A percentile compares a stretch with the other conserved stretches of the same genome.
Evolutionary conservation across 441 rosid genomes (phyloP).

Genomic region (Erodium moschatum): DNA sequence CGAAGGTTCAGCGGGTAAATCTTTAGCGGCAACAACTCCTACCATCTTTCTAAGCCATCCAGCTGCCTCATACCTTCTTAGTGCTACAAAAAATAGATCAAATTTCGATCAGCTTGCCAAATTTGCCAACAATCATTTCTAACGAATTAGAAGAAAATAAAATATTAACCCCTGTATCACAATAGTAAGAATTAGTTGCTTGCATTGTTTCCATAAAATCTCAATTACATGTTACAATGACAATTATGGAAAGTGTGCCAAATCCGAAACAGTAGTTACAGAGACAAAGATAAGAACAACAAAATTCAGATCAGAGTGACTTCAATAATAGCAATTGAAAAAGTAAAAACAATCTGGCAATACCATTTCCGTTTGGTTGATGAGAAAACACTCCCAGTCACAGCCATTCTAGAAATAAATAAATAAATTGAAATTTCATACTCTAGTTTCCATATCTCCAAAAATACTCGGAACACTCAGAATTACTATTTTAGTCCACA

Average conservation of each 20-base stretch:
- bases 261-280: too few species aligned
- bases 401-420: not conserved
- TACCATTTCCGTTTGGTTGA: not conserved
- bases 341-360: too few species aligned
- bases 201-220: too few species aligned
- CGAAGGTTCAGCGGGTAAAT: conserved; percentile 78
- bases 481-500: not conserved
- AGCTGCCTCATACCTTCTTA: conserved; percentile 72
- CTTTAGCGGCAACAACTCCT: conserved; percentile 72
- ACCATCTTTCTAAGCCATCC: conserved; percentile 79
- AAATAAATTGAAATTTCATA: not conserved
- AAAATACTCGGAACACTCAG: not conserved
- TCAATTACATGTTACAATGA: not conserved
- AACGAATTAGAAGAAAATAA: not conserved
- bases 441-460: too few species aligned
- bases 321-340: too few species aligned
- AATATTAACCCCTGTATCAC: too few species aligned
- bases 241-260: not conserved
- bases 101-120: not conserved
- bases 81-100: conserved; percentile 30
- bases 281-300: not conserved
- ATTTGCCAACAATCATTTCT: not conserved
- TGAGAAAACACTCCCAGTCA: too few species aligned
- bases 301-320: not conserved
- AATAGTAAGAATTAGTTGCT: too few species aligned